Evolutionary conservation across 2,329 filamentous ascomycete species (phyloP).

Genomic region (Stachybotrys echinatus): DNA sequence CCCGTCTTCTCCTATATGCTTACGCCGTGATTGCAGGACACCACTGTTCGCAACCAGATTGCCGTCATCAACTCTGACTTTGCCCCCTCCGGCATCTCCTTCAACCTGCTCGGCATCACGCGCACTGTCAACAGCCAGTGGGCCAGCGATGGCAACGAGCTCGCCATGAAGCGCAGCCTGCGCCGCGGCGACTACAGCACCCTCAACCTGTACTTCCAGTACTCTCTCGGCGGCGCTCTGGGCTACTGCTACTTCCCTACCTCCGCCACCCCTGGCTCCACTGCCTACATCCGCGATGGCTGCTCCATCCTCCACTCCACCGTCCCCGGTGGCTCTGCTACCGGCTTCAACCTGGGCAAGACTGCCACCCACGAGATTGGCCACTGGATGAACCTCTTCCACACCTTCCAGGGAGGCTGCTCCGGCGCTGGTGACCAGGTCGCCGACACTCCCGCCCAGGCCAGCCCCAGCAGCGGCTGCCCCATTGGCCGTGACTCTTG

Average conservation of each 20-base stretch:
- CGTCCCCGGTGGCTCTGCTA: slow-evolving; percentile 29
- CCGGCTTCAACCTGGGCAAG: slow-evolving; percentile 28
- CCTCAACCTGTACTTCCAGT: slow-evolving; percentile 43
- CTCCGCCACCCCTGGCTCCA: slow-evolving; percentile 19
- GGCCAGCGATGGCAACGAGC: slow-evolving; percentile 29
- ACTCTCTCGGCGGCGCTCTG: slow-evolving; percentile 27
- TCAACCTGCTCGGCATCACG: slow-evolving; percentile 33
- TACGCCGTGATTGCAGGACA: not conserved
- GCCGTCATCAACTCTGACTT: slow-evolving; percentile 36
- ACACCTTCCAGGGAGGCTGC: slow-evolving; percentile 41
- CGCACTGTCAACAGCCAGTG: slow-evolving; percentile 39
- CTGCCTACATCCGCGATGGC: slow-evolving; percentile 30
- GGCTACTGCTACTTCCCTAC: slow-evolving; percentile 43
- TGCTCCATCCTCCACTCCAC: slow-evolving; percentile 32
- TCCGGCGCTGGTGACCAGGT: slow-evolving; percentile 29
- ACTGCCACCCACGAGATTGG: slow-evolving; percentile 36
- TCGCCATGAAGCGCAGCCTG: slow-evolving; percentile 38
- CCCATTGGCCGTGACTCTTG: slow-evolving; percentile 29
- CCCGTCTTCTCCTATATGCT: not conserved
- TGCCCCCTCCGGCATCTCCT: slow-evolving; percentile 32
- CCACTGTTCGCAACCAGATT: not conserved
- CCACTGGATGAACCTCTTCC: slow-evolving; percentile 43
- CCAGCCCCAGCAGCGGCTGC: slow-evolving; percentile 26
- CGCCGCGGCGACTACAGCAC: slow-evolving; percentile 34
- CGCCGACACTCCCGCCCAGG: slow-evolving; percentile 33